phyloP scores from a whole-genome alignment of 179 eudicot genomes.

The Nepenthes alata region DNA sequence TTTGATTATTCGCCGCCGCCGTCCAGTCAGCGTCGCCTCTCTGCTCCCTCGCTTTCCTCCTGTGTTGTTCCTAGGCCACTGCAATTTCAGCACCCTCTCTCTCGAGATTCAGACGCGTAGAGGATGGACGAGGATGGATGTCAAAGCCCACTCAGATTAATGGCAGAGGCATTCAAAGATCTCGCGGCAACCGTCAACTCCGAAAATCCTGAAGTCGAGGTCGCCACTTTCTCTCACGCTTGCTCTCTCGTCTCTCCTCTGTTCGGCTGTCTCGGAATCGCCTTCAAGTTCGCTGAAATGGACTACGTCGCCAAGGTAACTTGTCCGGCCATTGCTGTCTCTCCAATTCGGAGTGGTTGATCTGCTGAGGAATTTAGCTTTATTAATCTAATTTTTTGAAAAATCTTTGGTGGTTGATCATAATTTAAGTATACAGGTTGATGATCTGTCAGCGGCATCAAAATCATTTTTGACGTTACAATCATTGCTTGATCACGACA shows the following conservation, averaged over 20 bases:
- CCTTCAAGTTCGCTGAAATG: conserved; percentile 89
- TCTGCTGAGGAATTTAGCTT: background rate
- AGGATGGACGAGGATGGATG: conserved; percentile 19
- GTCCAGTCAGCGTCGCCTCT: too few relatives aligned
- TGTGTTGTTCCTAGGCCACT: too few relatives aligned
- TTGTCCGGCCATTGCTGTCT: background rate
- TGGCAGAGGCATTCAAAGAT: conserved; percentile 57
- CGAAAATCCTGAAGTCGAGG: conserved; percentile 23
- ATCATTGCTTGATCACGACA: conserved; percentile 49
- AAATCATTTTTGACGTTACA: conserved; percentile 39
- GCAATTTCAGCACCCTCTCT: background rate
- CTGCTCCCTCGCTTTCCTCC: too few relatives aligned
- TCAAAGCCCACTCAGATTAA: conserved; percentile 49
- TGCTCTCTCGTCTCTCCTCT: conserved; percentile 86
- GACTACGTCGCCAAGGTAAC: conserved; percentile 83
- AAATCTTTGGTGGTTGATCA: background rate
- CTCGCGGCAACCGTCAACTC: conserved; percentile 29
- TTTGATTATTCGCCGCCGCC: too few relatives aligned
- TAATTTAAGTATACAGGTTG: conserved; percentile 31
- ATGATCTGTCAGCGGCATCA: conserved; percentile 61
- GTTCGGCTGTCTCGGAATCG: conserved; percentile 79
- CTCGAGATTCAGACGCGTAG: background rate
- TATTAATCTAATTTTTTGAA: background rate
- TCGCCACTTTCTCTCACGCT: conserved; percentile 66
- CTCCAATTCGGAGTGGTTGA: background rate